These are phyloP conservation scores for Metarhizium album DNA, from an alignment of 2,329 filamentous ascomycete genomes.

Conservation along the genomic window DNA sequence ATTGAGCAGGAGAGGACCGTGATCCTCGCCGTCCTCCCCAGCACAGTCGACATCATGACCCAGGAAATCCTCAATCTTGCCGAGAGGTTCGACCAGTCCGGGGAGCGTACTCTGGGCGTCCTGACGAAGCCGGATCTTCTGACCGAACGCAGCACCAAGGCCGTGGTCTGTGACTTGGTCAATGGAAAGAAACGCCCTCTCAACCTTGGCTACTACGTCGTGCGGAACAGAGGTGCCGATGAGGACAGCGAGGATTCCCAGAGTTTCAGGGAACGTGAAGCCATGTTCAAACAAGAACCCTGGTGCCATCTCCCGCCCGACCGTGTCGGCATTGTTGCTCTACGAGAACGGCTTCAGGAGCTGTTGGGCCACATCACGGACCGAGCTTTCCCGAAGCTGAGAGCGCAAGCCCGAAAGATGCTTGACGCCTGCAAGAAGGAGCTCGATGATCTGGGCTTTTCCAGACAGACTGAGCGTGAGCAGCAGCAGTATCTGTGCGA, in stretches of 20 bases:
- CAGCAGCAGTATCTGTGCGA: constrained; percentile 1
- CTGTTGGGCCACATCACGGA: constrained; percentile 31
- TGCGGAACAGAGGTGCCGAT: constrained; percentile 36
- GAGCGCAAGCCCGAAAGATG: constrained; percentile 15
- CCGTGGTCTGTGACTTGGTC: constrained; percentile 30
- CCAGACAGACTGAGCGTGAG: neutral
- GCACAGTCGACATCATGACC: constrained; percentile 29
- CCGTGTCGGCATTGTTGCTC: constrained; percentile 22
- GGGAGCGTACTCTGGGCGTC: constrained; percentile 33
- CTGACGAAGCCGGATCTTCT: constrained; percentile 52
- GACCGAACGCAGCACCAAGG: constrained; percentile 26
- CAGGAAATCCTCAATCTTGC: constrained; percentile 29
- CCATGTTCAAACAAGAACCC: constrained; percentile 30
- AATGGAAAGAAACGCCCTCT: constrained; percentile 28
- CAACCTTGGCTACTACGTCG: constrained; percentile 36
- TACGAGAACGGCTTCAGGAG: constrained; percentile 23
- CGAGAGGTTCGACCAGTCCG: constrained; percentile 25
- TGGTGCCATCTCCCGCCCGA: constrained; percentile 8
- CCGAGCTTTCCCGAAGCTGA: constrained; percentile 25
- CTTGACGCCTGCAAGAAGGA: constrained; percentile 4
- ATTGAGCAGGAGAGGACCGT: constrained; percentile 37
- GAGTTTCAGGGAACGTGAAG: constrained; percentile 18
- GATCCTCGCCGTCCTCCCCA: constrained; percentile 34
- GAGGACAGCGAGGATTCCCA: constrained; percentile 20
- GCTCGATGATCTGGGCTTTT: neutral